phyloP scores from a whole-genome alignment of 2,329 filamentous ascomycete species.

The Colletotrichum orbiculare region DNA sequence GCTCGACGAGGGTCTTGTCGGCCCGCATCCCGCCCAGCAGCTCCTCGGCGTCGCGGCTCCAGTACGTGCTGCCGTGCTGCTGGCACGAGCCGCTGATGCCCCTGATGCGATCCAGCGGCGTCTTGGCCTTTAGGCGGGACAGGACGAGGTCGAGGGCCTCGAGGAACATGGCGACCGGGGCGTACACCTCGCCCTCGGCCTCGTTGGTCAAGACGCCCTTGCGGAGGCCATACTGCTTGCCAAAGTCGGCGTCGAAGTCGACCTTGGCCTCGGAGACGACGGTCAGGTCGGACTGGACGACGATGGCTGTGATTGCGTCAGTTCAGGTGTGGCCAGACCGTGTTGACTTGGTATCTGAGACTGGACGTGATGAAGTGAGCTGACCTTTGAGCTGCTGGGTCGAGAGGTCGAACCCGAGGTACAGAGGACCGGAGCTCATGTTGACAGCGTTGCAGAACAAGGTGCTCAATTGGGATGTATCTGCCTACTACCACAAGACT shows the following conservation, averaged over 20 bases:
- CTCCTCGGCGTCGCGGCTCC: constrained; percentile 76
- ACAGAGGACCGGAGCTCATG: constrained; percentile 67
- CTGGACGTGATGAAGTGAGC: constrained; percentile 17
- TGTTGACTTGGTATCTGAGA: no score
- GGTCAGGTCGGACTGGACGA: constrained; percentile 84
- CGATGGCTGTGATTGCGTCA: constrained; percentile 69
- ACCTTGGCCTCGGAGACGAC: constrained; percentile 88
- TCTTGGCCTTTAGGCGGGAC: constrained; percentile 73
- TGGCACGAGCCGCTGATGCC: constrained; percentile 93
- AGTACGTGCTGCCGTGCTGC: constrained; percentile 98
- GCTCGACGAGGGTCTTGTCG: constrained; percentile 73
- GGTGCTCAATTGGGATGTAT: constrained; percentile 7
- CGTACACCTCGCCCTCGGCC: constrained; percentile 87
- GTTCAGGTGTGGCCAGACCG: not conserved
- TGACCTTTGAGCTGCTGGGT: constrained; percentile 95
- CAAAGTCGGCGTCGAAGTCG: constrained; percentile 91
- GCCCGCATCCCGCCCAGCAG: constrained; percentile 71
- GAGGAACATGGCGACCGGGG: constrained; percentile 93
- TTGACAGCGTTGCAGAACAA: not conserved
- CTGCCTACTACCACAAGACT: constrained; percentile 2
- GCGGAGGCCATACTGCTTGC: constrained; percentile 77
- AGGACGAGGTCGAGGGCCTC: constrained; percentile 92
- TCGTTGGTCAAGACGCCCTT: constrained; percentile 91
- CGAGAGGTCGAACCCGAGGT: constrained; percentile 94
- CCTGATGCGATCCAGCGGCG: constrained; percentile 74